Percentiles rank a stretch among this genome's conserved stretches.
phyloP scores from a whole-genome alignment of 2,329 filamentous ascomycete genomes.

The Ceratocystis eucalypticola region DNA sequence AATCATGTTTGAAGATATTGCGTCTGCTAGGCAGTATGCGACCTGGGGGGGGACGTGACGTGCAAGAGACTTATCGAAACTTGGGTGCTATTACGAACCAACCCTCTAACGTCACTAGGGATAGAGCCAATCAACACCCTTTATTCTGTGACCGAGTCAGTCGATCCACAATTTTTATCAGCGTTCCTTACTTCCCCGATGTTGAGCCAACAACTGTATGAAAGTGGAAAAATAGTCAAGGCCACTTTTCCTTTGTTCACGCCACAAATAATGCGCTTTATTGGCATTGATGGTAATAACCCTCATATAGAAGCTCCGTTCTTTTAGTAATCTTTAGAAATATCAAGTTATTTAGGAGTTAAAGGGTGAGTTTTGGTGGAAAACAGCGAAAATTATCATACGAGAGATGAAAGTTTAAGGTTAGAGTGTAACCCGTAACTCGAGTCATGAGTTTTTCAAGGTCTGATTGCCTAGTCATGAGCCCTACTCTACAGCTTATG shows the following conservation, averaged over 20 bases:
- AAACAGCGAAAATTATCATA: background rate
- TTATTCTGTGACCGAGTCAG: constrained; percentile 14
- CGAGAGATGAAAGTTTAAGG: background rate
- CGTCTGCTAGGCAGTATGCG: background rate
- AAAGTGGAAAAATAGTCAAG: background rate
- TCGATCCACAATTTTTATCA: constrained; percentile 10
- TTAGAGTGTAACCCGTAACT: background rate
- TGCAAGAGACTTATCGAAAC: background rate
- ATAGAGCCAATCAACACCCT: constrained; percentile 6
- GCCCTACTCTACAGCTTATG: background rate
- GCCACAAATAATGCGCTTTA: too few species aligned
- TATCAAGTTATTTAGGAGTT: background rate
- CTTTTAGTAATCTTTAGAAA: background rate
- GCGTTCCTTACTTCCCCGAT: background rate
- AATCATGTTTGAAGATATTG: background rate
- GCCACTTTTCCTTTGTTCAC: background rate
- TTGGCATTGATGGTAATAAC: too few species aligned
- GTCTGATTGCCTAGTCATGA: background rate
- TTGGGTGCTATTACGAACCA: background rate
- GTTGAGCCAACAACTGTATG: background rate
- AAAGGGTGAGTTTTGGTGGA: background rate
- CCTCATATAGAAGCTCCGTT: background rate
- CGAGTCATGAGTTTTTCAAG: constrained; percentile 1
- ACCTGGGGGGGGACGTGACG: constrained; percentile 3
- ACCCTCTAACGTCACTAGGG: background rate